Evolutionary conservation across 2,329 filamentous ascomycete genomes (phyloP).

Genomic region (Xylaria sp.): DNA sequence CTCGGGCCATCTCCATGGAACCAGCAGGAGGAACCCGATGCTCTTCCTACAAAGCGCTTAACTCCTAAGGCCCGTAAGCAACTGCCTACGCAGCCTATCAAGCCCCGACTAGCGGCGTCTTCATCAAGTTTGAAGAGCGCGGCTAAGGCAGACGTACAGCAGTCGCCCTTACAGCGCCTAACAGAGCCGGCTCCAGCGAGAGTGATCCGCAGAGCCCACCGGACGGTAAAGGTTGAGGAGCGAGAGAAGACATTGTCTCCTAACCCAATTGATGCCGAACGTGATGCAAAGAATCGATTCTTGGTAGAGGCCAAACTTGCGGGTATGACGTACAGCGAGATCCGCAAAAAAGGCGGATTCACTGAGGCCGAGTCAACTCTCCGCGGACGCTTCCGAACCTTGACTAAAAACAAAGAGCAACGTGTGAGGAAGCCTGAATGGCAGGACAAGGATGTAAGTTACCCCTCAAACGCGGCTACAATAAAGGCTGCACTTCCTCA

Average conservation of each 20-base stretch:
- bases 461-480: background rate
- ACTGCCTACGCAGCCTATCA: conserved; percentile 44
- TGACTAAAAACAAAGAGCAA: conserved; percentile 72
- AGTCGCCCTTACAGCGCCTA: conserved; percentile 28
- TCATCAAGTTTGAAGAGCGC: conserved; percentile 35
- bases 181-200: conserved; percentile 22
- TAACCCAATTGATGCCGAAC: conserved; percentile 35
- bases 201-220: conserved; percentile 22
- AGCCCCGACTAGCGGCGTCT: conserved; percentile 28
- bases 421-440: conserved; percentile 75
- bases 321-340: conserved; percentile 74
- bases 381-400: conserved; percentile 72
- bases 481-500: background rate
- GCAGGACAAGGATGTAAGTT: conserved; percentile 71
- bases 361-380: conserved; percentile 77
- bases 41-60: conserved; percentile 32
- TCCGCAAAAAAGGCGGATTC: conserved; percentile 66
- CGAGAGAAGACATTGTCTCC: conserved; percentile 1
- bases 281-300: conserved; percentile 57
- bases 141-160: conserved; percentile 15
- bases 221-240: conserved; percentile 7
- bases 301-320: conserved; percentile 65
- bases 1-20: conserved; percentile 36
- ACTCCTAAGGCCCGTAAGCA: conserved; percentile 43
- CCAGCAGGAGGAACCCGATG: conserved; percentile 29